Conservation (phyloP, 257 asterid genomes). For the Solanum megistacrolobum region DNA sequence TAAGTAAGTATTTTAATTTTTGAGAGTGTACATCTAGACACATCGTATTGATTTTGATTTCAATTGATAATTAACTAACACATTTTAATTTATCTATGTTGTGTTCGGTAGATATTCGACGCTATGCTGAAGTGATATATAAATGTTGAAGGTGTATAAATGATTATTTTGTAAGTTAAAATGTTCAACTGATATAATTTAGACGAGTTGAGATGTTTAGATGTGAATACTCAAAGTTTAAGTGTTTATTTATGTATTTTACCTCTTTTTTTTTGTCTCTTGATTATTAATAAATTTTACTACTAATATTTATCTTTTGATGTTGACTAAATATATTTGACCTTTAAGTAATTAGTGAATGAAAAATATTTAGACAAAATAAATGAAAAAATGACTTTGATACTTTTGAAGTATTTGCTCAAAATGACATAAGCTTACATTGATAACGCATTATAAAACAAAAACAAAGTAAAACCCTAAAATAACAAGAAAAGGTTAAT, state of each 20-base stretch:
- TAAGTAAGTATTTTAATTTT: too few relatives aligned
- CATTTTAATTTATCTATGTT: too few relatives aligned
- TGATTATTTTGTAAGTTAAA: not conserved
- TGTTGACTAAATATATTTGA: not conserved
- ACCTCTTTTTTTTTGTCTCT: not conserved
- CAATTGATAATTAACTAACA: too few relatives aligned
- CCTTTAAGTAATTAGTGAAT: too few relatives aligned
- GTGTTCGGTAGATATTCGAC: too few relatives aligned
- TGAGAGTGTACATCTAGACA: too few relatives aligned
- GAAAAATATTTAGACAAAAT: not conserved
- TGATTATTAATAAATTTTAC: not conserved
- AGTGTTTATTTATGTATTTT: not conserved
- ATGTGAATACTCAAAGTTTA: not conserved
- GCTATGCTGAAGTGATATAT: accelerated
- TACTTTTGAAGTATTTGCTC: not conserved
- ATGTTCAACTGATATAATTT: accelerated
- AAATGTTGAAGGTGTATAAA: not conserved
- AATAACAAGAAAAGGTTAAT: not conserved
- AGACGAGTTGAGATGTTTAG: accelerated
- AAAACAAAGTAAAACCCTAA: not conserved
- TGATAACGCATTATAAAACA: too few relatives aligned
- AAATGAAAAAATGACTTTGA: not conserved
- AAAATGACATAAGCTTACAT: too few relatives aligned
- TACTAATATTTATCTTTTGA: not conserved
- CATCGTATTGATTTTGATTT: too few relatives aligned